phyloP scores from a whole-genome alignment of 306 rosid species.

The Ormosia semicastrata region DNA sequence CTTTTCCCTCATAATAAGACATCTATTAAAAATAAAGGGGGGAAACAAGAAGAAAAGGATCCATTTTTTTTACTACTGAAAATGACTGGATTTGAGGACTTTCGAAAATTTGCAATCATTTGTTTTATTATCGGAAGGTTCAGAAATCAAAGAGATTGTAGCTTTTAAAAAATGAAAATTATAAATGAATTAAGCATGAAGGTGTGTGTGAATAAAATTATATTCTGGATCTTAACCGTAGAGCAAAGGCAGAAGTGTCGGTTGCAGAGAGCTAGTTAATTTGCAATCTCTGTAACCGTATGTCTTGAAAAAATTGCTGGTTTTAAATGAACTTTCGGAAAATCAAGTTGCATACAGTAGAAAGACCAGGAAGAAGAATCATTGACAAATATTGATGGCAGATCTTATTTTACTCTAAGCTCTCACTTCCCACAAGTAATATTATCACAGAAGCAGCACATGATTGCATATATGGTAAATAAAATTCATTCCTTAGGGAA shows the following conservation, averaged over 20 bases:
- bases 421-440: neutral
- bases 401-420: neutral
- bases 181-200: neutral
- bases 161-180: neutral
- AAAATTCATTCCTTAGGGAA: constrained; percentile 17
- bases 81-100: constrained; percentile 18
- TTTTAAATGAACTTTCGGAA: neutral
- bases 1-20: constrained; percentile 9
- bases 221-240: neutral
- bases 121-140: constrained; percentile 22
- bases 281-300: neutral
- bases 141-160: neutral
- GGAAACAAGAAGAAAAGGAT: neutral
- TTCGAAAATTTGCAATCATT: constrained; percentile 9
- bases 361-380: neutral
- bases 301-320: neutral
- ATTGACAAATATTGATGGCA: neutral
- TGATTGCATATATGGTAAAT: constrained; percentile 11
- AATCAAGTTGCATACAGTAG: neutral
- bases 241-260: neutral
- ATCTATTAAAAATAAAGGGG: neutral
- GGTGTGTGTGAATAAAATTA: neutral
- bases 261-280: neutral
- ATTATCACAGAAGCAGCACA: neutral
- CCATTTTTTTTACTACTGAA: neutral